These are phyloP conservation scores for Ustilago vetiveriae DNA, from an alignment of 1,284 basidiomycete species.

Conservation along the genomic window DNA sequence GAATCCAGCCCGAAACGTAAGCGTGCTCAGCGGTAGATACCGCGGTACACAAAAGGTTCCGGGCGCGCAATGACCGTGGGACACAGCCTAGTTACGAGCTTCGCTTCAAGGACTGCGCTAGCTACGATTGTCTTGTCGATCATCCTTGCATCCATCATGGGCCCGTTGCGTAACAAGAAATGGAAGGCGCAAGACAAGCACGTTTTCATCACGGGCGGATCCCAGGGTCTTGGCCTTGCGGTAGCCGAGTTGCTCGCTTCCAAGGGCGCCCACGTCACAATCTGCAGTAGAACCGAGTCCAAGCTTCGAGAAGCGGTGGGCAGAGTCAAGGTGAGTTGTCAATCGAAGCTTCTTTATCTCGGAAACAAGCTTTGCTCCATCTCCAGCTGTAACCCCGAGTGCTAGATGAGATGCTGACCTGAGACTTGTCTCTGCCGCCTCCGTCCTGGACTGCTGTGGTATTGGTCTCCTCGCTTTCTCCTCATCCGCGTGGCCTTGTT, in stretches of 20 bases:
- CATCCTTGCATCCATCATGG: slow-evolving; percentile 36
- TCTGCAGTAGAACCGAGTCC: slow-evolving; percentile 77
- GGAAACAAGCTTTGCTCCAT: slow-evolving; percentile 1
- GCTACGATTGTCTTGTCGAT: slow-evolving; percentile 14
- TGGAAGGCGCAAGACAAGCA: slow-evolving; percentile 44
- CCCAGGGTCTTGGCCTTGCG: slow-evolving; percentile 79
- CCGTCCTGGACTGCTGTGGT: no score
- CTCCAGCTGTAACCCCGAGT: no score
- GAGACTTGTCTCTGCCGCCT: no score
- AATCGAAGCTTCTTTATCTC: background rate
- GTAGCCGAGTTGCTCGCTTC: slow-evolving; percentile 77
- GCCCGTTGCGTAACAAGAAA: slow-evolving; percentile 18
- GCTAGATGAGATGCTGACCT: background rate
- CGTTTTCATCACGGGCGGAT: slow-evolving; percentile 79
- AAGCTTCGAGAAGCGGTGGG: slow-evolving; percentile 74
- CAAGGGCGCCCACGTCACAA: slow-evolving; percentile 80
- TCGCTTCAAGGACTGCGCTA: slow-evolving; percentile 10
- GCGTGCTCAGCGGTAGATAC: no score
- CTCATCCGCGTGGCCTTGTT: background rate
- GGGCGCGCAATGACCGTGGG: slow-evolving; percentile 1
- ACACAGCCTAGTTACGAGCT: slow-evolving; percentile 1
- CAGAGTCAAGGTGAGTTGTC: slow-evolving; percentile 73
- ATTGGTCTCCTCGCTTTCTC: background rate
- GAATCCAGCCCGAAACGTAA: background rate
- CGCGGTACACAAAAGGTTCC: background rate